Base-by-base conservation (phyloP, 495 filamentous ascomycete species). In the Penicillium canariense region DNA sequence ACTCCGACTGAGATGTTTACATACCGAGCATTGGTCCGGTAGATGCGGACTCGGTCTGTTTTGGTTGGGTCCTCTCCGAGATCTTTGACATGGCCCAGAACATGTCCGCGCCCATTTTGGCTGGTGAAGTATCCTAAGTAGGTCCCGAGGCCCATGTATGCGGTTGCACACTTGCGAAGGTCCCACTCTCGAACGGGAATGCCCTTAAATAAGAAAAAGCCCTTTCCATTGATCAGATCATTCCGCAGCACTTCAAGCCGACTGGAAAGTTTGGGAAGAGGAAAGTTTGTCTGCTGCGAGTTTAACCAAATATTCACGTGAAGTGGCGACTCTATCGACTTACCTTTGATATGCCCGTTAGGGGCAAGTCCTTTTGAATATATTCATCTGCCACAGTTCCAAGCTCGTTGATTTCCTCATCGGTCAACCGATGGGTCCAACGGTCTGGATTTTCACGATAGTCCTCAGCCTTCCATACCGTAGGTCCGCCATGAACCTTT, bases 61-160 rank as follows among this genome's bases (percentile, higher is more conserved):
- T 88, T 81, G 9, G 79, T 85, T 26, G 87, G 73, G 69, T 96
- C 89, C 53, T 93, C 91, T 34, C 89, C 88, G 3, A 96, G 78
- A 70, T 95, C 89, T 71, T 96, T 91, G 65, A 96, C 91, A 68
- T 96, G 91, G 2, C 91, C 91, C 9, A 96, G 77, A 12, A 96
- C 87, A 68, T 96, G 91, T n/a, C 91, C 91, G 38, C 82, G 82
- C 7, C 84, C 82, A 72, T 96, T 96, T 64, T 96, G 91, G 34
- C 83, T 87, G 32, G 91, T 80, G 52, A 91, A 89, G 71, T 95
- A 91, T 31, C 91, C 91, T 4, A 96, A 77, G 62, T 93, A 83
- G 2, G 87, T 86, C n/a, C 90, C 90, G 1, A 96, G 75, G 28
- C 91, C 91, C 86, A 96, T 91, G 71, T 95, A 96, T 18, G 89